These are phyloP conservation scores for Craterostigma plantagineum DNA, from an alignment of 257 asterid genomes.

Conservation along the genomic window DNA sequence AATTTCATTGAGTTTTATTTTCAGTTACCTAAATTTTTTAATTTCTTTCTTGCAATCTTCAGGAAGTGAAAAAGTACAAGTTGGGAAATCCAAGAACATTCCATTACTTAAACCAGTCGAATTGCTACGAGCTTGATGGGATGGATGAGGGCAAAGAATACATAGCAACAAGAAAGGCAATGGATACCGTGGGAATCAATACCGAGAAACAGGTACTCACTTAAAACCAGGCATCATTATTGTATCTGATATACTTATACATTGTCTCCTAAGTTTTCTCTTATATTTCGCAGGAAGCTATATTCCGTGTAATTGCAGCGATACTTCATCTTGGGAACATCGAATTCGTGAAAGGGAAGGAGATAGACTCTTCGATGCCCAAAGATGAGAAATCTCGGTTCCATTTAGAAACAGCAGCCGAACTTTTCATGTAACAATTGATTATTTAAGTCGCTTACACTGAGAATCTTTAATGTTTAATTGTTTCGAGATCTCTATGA, in stretches of 20 bases:
- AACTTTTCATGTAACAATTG: constrained; percentile 65
- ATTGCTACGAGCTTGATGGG: constrained; percentile 69
- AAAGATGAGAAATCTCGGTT: constrained; percentile 89
- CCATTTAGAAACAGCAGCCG: constrained; percentile 85
- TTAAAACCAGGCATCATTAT: constrained; percentile 4
- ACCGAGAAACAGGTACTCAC: constrained; percentile 66
- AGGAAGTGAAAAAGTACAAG: constrained; percentile 70
- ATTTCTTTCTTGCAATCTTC: constrained; percentile 2
- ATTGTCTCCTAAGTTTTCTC: constrained; percentile 5
- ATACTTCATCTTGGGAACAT: constrained; percentile 94
- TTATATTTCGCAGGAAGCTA: constrained; percentile 51
- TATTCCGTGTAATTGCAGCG: constrained; percentile 93
- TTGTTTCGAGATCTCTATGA: constrained; percentile 1
- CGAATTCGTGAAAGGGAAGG: constrained; percentile 82
- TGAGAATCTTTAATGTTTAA: not conserved
- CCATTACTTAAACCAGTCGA: constrained; percentile 88
- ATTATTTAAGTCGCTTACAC: not conserved
- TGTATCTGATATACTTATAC: not conserved
- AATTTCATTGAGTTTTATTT: not conserved
- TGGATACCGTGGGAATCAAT: constrained; percentile 96
- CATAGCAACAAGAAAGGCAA: constrained; percentile 73
- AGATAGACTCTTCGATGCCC: constrained; percentile 83
- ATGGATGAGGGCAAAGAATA: constrained; percentile 81
- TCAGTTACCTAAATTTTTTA: not conserved
- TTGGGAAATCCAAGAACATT: constrained; percentile 74